These are phyloP conservation scores for Metschnikowia koreensis DNA, from an alignment of 805 yeast species.

Conservation along the genomic window DNA sequence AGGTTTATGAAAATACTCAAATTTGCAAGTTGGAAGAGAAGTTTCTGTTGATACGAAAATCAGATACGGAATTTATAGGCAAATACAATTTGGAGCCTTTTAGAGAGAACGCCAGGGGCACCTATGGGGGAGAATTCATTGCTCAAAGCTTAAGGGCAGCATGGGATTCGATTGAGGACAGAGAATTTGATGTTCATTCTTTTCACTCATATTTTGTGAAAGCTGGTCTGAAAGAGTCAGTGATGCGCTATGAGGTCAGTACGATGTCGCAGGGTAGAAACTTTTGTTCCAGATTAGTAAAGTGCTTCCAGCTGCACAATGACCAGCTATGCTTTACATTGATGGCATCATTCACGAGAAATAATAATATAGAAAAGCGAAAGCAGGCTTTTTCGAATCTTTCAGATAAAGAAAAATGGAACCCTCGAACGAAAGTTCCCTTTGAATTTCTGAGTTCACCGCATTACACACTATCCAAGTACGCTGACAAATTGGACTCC, in stretches of 20 bases:
- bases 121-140: conserved; percentile 31
- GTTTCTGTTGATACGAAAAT: conserved; percentile 13
- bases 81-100: conserved; percentile 27
- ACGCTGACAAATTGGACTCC: conserved; percentile 14
- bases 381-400: conserved; percentile 12
- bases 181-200: conserved; percentile 26
- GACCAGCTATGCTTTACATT: conserved; percentile 22
- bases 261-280: conserved; percentile 23
- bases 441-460: conserved; percentile 24
- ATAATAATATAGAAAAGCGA: conserved; percentile 17
- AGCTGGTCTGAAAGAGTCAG: conserved; percentile 23
- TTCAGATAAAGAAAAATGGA: conserved; percentile 12
- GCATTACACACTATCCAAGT: conserved; percentile 21
- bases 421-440: conserved; percentile 18
- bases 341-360: conserved; percentile 24
- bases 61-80: conserved; percentile 20
- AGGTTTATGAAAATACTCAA: conserved; percentile 10
- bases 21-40: conserved; percentile 22
- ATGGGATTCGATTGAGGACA: conserved; percentile 25
- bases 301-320: conserved; percentile 22
- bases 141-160: conserved; percentile 28
- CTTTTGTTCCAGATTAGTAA: conserved; percentile 25
- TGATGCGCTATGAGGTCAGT: conserved; percentile 27
- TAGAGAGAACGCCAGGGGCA: conserved; percentile 23
- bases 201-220: conserved; percentile 29